Evolutionary conservation across 495 filamentous ascomycete species (phyloP).

Genomic region (Thermochaetoides thermophila): DNA sequence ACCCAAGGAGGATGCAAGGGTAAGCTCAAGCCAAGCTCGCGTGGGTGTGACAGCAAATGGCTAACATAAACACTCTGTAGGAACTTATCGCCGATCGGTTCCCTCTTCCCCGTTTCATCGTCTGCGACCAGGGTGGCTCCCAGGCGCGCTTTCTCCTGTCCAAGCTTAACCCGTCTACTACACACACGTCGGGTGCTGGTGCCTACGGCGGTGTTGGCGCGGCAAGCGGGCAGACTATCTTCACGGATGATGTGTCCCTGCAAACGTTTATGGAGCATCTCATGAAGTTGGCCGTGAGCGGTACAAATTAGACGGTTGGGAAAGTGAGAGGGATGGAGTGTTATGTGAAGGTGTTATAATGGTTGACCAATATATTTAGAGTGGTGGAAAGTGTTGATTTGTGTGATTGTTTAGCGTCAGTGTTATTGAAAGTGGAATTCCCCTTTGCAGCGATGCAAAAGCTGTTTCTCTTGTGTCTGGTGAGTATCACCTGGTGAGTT

Average conservation of each 20-base stretch:
- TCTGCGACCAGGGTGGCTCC: conserved; percentile 95
- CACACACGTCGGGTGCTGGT: conserved; percentile 69
- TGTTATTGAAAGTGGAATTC: conserved; percentile 10
- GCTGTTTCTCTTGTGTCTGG: no score
- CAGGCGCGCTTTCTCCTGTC: conserved; percentile 95
- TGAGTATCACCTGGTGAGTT: no score
- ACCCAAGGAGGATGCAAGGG: conserved; percentile 95
- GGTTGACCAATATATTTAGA: conserved; percentile 2
- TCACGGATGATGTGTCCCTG: conserved; percentile 95
- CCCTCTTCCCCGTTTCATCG: conserved; percentile 94
- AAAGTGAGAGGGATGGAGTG: not conserved
- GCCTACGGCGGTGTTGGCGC: conserved; percentile 74
- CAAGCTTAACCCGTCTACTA: conserved; percentile 96
- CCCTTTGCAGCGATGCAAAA: no score
- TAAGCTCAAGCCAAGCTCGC: no score
- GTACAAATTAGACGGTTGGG: conserved; percentile 30
- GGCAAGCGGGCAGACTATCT: conserved; percentile 93
- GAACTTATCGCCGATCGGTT: conserved; percentile 96
- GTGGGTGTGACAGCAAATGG: no score
- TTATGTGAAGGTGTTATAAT: not conserved
- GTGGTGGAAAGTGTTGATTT: conserved; percentile 1
- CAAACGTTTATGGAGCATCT: conserved; percentile 99
- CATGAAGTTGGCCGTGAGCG: conserved; percentile 72
- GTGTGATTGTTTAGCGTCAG: conserved; percentile 15
- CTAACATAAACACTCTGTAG: conserved; percentile 29